These are phyloP conservation scores for Trapa bicornis DNA, from an alignment of 345 rosid species.

Conservation along the genomic window DNA sequence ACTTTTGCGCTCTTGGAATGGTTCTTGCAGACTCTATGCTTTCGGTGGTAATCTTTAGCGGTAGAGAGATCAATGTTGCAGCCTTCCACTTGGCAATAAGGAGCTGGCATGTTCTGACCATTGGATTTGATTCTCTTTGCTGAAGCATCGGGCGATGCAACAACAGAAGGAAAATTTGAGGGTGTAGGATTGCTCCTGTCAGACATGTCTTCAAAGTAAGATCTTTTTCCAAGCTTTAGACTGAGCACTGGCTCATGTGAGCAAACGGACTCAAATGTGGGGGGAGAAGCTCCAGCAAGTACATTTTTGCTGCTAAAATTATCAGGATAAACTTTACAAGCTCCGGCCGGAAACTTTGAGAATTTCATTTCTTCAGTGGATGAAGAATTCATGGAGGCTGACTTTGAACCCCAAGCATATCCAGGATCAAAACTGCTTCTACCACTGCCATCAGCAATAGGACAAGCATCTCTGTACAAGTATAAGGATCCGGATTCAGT, in stretches of 20 bases:
- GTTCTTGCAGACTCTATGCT: constrained; percentile 69
- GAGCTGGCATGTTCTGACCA: constrained; percentile 30
- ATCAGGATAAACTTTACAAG: constrained; percentile 33
- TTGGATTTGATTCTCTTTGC: constrained; percentile 51
- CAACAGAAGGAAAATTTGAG: constrained; percentile 25
- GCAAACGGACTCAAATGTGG: constrained; percentile 48
- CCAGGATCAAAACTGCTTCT: constrained; percentile 60
- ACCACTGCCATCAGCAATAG: constrained; percentile 34
- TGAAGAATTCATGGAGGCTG: constrained; percentile 59
- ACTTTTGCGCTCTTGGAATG: constrained; percentile 80
- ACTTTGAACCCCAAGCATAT: constrained; percentile 55
- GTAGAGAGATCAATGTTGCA: constrained; percentile 72
- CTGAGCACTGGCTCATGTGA: constrained; percentile 63
- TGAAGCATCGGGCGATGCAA: constrained; percentile 28
- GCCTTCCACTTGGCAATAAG: constrained; percentile 70
- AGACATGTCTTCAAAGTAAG: constrained; percentile 53
- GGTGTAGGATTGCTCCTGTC: constrained; percentile 35
- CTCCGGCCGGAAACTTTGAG: constrained; percentile 28
- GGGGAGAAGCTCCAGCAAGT: constrained; percentile 28
- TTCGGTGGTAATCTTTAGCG: constrained; percentile 75
- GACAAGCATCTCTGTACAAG: constrained; percentile 10
- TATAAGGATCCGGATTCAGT: constrained; percentile 46
- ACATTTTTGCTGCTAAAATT: constrained; percentile 24
- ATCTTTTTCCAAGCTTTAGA: constrained; percentile 70
- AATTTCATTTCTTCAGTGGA: constrained; percentile 38